phyloP scores from a whole-genome alignment of 306 rosid species.

The Carpinus fangiana region DNA sequence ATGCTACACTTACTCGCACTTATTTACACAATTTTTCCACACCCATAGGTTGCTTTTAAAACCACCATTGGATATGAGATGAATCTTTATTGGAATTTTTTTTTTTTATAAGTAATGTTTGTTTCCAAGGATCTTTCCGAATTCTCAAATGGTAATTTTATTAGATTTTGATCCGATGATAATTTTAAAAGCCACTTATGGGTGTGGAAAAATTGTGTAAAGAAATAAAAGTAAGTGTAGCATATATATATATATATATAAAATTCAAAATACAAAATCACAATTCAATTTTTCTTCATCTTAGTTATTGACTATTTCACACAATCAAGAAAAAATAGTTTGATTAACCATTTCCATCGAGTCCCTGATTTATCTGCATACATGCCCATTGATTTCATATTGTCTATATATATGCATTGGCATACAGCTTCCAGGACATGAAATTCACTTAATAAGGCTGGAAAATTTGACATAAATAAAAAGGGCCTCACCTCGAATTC shows the following conservation, averaged over 20 bases:
- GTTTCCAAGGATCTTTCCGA: too few relatives aligned
- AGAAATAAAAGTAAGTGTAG: too few relatives aligned
- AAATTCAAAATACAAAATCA: neutral
- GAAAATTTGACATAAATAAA: slow-evolving; percentile 21
- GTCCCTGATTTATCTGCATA: slow-evolving; percentile 19
- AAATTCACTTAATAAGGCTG: slow-evolving; percentile 16
- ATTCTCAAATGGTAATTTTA: too few relatives aligned
- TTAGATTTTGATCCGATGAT: too few relatives aligned
- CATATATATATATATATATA: neutral
- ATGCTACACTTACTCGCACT: too few relatives aligned
- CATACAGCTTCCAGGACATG: slow-evolving; percentile 4
- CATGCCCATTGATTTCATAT: slow-evolving; percentile 14
- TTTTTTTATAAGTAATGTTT: too few relatives aligned
- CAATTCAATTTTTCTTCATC: slow-evolving; percentile 5
- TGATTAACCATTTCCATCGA: neutral
- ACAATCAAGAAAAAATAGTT: neutral
- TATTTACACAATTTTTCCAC: too few relatives aligned
- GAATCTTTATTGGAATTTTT: too few relatives aligned
- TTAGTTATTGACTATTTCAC: neutral
- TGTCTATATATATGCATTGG: neutral
- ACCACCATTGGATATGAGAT: too few relatives aligned
- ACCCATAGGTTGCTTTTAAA: too few relatives aligned
- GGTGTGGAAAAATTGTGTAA: too few relatives aligned
- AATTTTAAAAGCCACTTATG: too few relatives aligned
- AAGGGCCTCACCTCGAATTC: slow-evolving; percentile 77